Evolutionary conservation across 2,329 filamentous ascomycete species (phyloP), one percentile per base, ranked within the genome.

Genomic region (Sarocladium brachiariae): DNA sequence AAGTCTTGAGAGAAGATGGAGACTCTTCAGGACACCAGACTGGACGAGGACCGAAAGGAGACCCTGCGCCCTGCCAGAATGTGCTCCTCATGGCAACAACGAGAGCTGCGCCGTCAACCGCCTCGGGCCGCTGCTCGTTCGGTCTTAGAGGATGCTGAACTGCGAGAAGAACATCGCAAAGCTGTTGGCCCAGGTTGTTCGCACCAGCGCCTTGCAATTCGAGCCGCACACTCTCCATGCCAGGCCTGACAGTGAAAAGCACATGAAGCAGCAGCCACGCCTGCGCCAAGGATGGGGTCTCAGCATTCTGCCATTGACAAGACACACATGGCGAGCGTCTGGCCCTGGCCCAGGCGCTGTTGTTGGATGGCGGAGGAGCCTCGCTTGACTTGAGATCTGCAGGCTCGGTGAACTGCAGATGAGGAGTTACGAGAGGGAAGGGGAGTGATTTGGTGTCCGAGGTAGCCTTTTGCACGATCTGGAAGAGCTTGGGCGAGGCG

Each of bases 31-130:
- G 73, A 6, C 75, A 72, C 83, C 83, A 86, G 53, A 75, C 73
- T 2, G 82, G 75, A 19, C 81, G 81, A 41, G 81, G 70, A 10
- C 84, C 84, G 51, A 85, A 77, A 6, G 84, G 84, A 1, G 82
- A 84, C 16, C 77, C 83, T 25, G 83, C 83, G 41, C 83, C 83
- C 59, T 86, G 83, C 83, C 83, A 87, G 70, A 87, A 86, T 30
- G 81, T 72, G 63, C 70, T 71, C 54, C 76, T 72, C 51, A 77
- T 69, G 50, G 76, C 61, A 46, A 80, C 59, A 9, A 68, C 62
- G 54, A 63, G 66, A 49, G 66, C 63, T 21, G 60, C 62, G 43
- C 63, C 61, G 6, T 52, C 51, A 1, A 53, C 49, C n/a, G 53
- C 18, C 51, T 57, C 30, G 16, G 46, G 39, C 4, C 11, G 34